Percentiles rank a stretch among this genome's conserved stretches.
Evolutionary conservation across 192 early-diverging fungal genomes (phyloP).

Genomic region (Coemansia sp.): DNA sequence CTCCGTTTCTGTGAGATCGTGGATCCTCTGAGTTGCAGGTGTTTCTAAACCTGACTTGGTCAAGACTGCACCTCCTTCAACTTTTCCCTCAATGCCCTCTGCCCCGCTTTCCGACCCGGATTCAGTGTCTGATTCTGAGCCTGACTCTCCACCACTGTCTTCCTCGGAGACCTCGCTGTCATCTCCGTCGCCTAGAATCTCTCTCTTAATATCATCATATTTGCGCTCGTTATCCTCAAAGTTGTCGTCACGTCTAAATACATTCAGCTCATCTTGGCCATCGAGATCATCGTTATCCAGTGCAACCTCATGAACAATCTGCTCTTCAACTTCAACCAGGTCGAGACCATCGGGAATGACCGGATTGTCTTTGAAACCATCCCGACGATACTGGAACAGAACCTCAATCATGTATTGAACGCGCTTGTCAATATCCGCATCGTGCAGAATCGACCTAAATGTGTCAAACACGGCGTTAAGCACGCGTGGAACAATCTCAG

Average conservation of each 20-base stretch:
- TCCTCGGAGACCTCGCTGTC: constrained; percentile 54
- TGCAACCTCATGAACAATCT: constrained; percentile 83
- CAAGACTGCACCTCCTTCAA: background rate
- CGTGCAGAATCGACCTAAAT: constrained; percentile 89
- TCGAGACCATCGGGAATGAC: constrained; percentile 77
- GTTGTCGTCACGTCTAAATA: constrained; percentile 81
- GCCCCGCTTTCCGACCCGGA: constrained; percentile 50
- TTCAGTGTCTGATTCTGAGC: constrained; percentile 45
- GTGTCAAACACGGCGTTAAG: constrained; percentile 89
- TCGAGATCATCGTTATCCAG: constrained; percentile 87
- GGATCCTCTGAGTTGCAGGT: constrained; percentile 56
- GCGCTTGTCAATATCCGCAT: constrained; percentile 91
- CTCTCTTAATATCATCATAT: constrained; percentile 76
- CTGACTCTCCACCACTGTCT: constrained; percentile 35
- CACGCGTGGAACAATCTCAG: constrained; percentile 74
- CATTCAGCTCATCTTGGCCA: constrained; percentile 76
- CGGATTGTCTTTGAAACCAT: constrained; percentile 90
- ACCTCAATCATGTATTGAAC: constrained; percentile 98
- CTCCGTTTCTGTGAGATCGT: constrained; percentile 89
- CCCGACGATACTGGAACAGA: constrained; percentile 90
- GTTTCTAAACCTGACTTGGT: background rate
- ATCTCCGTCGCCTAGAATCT: constrained; percentile 79
- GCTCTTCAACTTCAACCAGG: constrained; percentile 93
- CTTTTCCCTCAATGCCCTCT: constrained; percentile 32
- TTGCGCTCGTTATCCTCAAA: constrained; percentile 83